Evolutionary conservation across 129 eudicot genomes (phyloP).

Genomic region (Ambrosia trifida): DNA sequence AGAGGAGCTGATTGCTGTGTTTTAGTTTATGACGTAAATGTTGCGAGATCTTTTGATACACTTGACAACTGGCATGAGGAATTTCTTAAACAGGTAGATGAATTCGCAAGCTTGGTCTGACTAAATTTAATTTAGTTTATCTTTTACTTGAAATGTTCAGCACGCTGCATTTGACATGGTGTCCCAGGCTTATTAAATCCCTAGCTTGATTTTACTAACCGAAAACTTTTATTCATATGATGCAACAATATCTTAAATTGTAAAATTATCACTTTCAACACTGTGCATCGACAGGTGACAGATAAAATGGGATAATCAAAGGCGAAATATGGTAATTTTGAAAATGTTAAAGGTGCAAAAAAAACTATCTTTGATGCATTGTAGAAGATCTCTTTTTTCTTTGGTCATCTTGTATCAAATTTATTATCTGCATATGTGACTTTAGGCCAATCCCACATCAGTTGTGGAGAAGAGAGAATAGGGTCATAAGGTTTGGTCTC

Average conservation of each 20-base stretch:
- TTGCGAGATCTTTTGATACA: slow-evolving; percentile 71
- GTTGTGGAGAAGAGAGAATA: too few species aligned
- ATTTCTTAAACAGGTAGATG: slow-evolving; percentile 70
- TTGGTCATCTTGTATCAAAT: slow-evolving; percentile 4
- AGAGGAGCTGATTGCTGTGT: slow-evolving; percentile 96
- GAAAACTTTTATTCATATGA: not conserved
- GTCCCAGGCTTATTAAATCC: not conserved
- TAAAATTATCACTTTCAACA: not conserved
- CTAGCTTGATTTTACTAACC: not conserved
- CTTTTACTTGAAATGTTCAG: not conserved
- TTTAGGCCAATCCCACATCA: not conserved
- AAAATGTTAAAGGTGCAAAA: not conserved
- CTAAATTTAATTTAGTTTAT: not conserved
- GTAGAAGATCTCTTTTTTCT: not conserved
- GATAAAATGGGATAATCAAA: not conserved
- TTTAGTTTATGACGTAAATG: slow-evolving; percentile 83
- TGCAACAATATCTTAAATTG: not conserved
- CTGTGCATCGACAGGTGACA: not conserved
- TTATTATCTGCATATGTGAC: not conserved
- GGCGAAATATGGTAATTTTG: not conserved
- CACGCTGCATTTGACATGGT: slow-evolving; percentile 2
- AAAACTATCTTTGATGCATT: not conserved
- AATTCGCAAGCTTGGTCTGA: not conserved
- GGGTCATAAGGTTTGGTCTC: too few species aligned
- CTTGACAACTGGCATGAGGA: slow-evolving; percentile 93